Evolutionary conservation across 2,329 filamentous ascomycete species (phyloP), one percentile per base, ranked within the genome.

Genomic region (Neopestalotiopsis sp.): DNA sequence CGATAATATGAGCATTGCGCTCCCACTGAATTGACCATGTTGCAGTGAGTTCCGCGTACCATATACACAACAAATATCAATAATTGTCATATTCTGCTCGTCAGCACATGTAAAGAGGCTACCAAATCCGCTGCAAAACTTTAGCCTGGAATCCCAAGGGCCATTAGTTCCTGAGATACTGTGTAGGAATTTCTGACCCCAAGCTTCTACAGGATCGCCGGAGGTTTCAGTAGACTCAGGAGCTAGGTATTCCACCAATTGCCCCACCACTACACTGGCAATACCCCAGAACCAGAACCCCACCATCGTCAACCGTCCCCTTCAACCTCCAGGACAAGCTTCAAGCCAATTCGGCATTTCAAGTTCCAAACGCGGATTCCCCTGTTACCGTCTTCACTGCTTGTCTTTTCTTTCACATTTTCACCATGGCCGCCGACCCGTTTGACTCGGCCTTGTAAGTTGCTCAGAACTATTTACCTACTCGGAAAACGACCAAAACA

Each of bases 361-460:
- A 38, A 34, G 6, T 17, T 32, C 14, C 28, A 45, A 28, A 14
- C 38, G 14, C 63, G 32, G 32, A 38, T 38, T 24, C 28, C 32
- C 60, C n/a, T 38, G 38, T 62, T 71, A 74, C 59, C 30, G 13
- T 32, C 67, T 13, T 38, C 6, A 38, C 34, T 38, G 34, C 6
- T 49, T 49, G 42, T 20, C 20, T n/a, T 52, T 52, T 17, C 9
- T 20, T 52, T 10, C 45, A 52, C 7, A 52, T 52, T 38, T 3
- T 67, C 72, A 74, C 61, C 32, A 87, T 87, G 85, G 81, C 85
- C 76, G 84, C 85, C 75, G 91, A 92, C 75, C 90, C 90, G 7
- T 92, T 92, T 77, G 92, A 94, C 81, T 92, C 91, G 78, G 92
- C 92, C 68, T 89, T 94, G 92, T 94, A 86, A 81, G 90, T 75